Percentiles rank a stretch among this genome's conserved stretches.
Conservation (phyloP, 2,329 filamentous ascomycete genomes). For the Fusarium avenaceum region DNA sequence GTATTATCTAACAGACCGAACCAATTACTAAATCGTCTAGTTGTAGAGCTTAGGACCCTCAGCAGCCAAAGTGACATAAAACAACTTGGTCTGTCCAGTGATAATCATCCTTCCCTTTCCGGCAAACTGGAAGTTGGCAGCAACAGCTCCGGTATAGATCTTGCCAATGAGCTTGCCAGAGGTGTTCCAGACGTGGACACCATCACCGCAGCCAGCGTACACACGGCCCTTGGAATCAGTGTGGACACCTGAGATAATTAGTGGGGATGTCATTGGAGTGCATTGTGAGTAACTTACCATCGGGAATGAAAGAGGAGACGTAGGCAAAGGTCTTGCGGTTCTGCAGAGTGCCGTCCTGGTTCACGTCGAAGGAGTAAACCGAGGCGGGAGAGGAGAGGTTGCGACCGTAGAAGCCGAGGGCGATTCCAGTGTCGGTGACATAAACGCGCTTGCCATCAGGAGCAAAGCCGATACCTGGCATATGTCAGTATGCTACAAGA, state of each 20-base stretch:
- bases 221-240: slow-evolving; percentile 69
- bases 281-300: slow-evolving; percentile 59
- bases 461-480: slow-evolving; percentile 65
- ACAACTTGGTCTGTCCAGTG: slow-evolving; percentile 53
- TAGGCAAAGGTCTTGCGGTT: slow-evolving; percentile 70
- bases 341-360: slow-evolving; percentile 60
- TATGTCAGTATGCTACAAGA: accelerated
- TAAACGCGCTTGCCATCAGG: slow-evolving; percentile 67
- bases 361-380: slow-evolving; percentile 63
- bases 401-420: slow-evolving; percentile 57
- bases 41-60: slow-evolving; percentile 23
- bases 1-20: not conserved
- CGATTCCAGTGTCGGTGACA: slow-evolving; percentile 67
- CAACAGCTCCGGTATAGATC: slow-evolving; percentile 63
- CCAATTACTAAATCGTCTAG: not conserved
- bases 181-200: slow-evolving; percentile 63
- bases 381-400: slow-evolving; percentile 60
- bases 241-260: slow-evolving; percentile 61
- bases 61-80: slow-evolving; percentile 45
- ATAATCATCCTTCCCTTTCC: slow-evolving; percentile 54
- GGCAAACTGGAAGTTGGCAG: slow-evolving; percentile 62
- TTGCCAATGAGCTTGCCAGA: slow-evolving; percentile 66
- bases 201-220: slow-evolving; percentile 64
- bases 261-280: slow-evolving; percentile 27
- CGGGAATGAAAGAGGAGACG: slow-evolving; percentile 65